A percentile compares a stretch with the other conserved stretches of the same genome.
Evolutionary conservation across 2,329 filamentous ascomycete genomes (phyloP).

Genomic region (Ustilaginoidea virens): DNA sequence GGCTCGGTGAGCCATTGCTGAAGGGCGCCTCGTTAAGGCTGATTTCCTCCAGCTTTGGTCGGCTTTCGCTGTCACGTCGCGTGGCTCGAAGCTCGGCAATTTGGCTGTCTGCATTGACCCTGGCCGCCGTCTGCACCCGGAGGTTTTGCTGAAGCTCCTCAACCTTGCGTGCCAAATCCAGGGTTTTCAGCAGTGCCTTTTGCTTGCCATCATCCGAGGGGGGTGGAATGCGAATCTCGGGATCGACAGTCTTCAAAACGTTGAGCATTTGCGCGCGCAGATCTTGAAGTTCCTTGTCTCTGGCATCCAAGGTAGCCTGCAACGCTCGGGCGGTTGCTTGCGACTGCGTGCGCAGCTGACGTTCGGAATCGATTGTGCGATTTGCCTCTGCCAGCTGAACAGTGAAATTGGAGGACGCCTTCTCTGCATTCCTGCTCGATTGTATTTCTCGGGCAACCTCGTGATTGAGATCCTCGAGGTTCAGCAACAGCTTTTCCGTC

Average conservation of each 20-base stretch:
- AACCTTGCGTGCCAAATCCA: slow-evolving; percentile 73
- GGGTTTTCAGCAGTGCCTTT: slow-evolving; percentile 57
- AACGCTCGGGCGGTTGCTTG: slow-evolving; percentile 73
- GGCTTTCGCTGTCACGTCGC: slow-evolving; percentile 54
- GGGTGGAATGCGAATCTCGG: slow-evolving; percentile 49
- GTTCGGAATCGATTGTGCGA: slow-evolving; percentile 77
- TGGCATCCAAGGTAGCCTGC: slow-evolving; percentile 62
- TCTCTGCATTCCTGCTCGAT: slow-evolving; percentile 77
- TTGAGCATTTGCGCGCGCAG: slow-evolving; percentile 66
- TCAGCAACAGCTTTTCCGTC: slow-evolving; percentile 80
- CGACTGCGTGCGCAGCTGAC: slow-evolving; percentile 69
- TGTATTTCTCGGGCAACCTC: slow-evolving; percentile 85
- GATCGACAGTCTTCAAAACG: slow-evolving; percentile 77
- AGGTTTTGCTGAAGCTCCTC: slow-evolving; percentile 82
- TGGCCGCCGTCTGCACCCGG: slow-evolving; percentile 66
- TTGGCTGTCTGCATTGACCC: slow-evolving; percentile 69
- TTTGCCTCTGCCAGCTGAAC: slow-evolving; percentile 81
- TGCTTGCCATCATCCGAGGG: slow-evolving; percentile 43
- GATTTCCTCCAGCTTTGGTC: slow-evolving; percentile 74
- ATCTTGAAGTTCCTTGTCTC: slow-evolving; percentile 67
- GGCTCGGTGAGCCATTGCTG: slow-evolving; percentile 62
- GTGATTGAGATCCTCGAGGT: slow-evolving; percentile 81
- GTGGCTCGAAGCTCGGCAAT: slow-evolving; percentile 61
- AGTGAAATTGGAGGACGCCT: slow-evolving; percentile 63
- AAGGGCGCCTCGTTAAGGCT: slow-evolving; percentile 65